phyloP scores from a whole-genome alignment of 2,329 filamentous ascomycete species.

The Penicillium thymicola region DNA sequence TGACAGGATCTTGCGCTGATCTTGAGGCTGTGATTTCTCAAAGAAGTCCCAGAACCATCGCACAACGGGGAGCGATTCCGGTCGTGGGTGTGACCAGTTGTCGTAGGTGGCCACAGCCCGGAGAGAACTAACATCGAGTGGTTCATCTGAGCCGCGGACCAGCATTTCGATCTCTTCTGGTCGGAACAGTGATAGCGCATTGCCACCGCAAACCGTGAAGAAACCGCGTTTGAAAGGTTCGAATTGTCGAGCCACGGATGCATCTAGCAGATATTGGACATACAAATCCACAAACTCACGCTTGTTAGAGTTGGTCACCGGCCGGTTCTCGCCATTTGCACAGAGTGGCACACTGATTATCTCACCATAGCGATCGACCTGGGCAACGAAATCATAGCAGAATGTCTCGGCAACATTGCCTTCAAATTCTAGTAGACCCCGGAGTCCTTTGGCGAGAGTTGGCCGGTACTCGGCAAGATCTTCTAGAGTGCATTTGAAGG shows the following conservation, averaged over 20 bases:
- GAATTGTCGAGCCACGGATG: slow-evolving; percentile 74
- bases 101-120: slow-evolving; percentile 77
- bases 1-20: slow-evolving; percentile 74
- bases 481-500: slow-evolving; percentile 70
- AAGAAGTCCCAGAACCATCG: slow-evolving; percentile 90
- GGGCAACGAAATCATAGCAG: slow-evolving; percentile 75
- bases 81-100: slow-evolving; percentile 61
- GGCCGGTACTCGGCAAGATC: slow-evolving; percentile 83
- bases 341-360: slow-evolving; percentile 67
- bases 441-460: slow-evolving; percentile 69
- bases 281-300: slow-evolving; percentile 85
- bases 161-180: slow-evolving; percentile 90
- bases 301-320: slow-evolving; percentile 80
- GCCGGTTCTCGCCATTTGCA: slow-evolving; percentile 65
- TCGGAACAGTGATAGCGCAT: slow-evolving; percentile 80
- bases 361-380: slow-evolving; percentile 73
- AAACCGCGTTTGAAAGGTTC: slow-evolving; percentile 93
- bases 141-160: slow-evolving; percentile 78
- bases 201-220: slow-evolving; percentile 86
- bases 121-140: slow-evolving; percentile 72
- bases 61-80: slow-evolving; percentile 64
- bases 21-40: slow-evolving; percentile 57
- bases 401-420: slow-evolving; percentile 80
- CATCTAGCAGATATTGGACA: slow-evolving; percentile 74
- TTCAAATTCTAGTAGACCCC: slow-evolving; percentile 74